These are phyloP conservation scores for Gastrolobium bilobum DNA, from an alignment of 306 rosid species.

Conservation along the genomic window DNA sequence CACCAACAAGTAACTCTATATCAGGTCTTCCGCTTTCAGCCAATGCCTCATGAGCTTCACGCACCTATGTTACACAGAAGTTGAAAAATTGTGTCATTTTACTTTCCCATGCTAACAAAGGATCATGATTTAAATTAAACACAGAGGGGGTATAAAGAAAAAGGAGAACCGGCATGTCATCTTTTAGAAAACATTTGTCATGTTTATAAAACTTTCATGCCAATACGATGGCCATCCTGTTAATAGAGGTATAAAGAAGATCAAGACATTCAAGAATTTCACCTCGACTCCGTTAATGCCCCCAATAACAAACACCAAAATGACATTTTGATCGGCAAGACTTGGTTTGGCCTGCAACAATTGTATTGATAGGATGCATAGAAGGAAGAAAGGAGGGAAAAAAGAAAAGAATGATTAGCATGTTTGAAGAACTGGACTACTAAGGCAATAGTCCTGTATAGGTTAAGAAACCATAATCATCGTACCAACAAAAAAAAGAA, in stretches of 20 bases:
- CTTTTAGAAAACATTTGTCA: conserved; percentile 2
- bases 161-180: not conserved
- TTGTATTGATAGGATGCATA: conserved; percentile 27
- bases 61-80: conserved; percentile 62
- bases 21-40: conserved; percentile 91
- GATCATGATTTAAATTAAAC: conserved; percentile 19
- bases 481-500: too few species aligned
- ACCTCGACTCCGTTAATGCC: conserved; percentile 96
- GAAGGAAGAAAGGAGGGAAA: not conserved
- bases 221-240: conserved; percentile 10
- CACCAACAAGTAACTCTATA: conserved; percentile 85
- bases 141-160: not conserved
- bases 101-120: conserved; percentile 18
- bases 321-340: conserved; percentile 88
- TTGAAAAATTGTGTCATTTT: conserved; percentile 39
- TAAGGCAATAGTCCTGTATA: conserved; percentile 39
- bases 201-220: conserved; percentile 9
- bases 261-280: conserved; percentile 40
- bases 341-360: conserved; percentile 90
- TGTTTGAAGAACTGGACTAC: conserved; percentile 40
- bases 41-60: conserved; percentile 87
- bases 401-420: conserved; percentile 36
- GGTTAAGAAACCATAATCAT: conserved; percentile 53
- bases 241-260: not conserved
- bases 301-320: conserved; percentile 86